phyloP scores from a whole-genome alignment of 306 rosid genomes.

The Spatholobus suberectus region DNA sequence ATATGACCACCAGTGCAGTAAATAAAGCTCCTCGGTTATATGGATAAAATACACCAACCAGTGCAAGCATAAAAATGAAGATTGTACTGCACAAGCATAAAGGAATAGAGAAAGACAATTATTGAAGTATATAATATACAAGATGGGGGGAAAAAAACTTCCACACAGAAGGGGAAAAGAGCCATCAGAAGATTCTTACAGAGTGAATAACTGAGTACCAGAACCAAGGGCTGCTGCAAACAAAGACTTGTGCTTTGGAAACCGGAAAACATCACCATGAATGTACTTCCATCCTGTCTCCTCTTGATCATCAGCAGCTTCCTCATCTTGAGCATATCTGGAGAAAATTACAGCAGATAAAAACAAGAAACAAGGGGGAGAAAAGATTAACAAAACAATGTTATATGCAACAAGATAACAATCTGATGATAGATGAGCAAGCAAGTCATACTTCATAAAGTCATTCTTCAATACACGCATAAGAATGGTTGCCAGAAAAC shows the following conservation, averaged over 20 bases:
- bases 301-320: slow-evolving; percentile 98
- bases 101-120: slow-evolving; percentile 19
- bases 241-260: slow-evolving; percentile 81
- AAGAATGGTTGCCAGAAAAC: slow-evolving; percentile 96
- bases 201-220: slow-evolving; percentile 91
- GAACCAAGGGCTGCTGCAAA: slow-evolving; percentile 97
- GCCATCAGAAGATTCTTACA: slow-evolving; percentile 62
- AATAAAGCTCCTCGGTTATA: slow-evolving; percentile 96
- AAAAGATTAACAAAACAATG: neutral
- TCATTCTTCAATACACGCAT: slow-evolving; percentile 99
- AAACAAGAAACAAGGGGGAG: slow-evolving; percentile 14
- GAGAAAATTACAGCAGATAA: slow-evolving; percentile 17
- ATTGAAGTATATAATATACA: no score
- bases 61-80: slow-evolving; percentile 91
- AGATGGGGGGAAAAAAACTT: no score
- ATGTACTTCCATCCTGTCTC: slow-evolving; percentile 99
- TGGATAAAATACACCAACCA: slow-evolving; percentile 96
- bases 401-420: slow-evolving; percentile 5
- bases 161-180: neutral
- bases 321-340: slow-evolving; percentile 98
- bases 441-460: slow-evolving; percentile 85
- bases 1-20: slow-evolving; percentile 92
- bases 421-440: slow-evolving; percentile 17
- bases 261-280: slow-evolving; percentile 96
- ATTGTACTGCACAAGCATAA: slow-evolving; percentile 70